Base-by-base conservation (phyloP, 2,329 filamentous ascomycete genomes). In the Cercospora sesami region DNA sequence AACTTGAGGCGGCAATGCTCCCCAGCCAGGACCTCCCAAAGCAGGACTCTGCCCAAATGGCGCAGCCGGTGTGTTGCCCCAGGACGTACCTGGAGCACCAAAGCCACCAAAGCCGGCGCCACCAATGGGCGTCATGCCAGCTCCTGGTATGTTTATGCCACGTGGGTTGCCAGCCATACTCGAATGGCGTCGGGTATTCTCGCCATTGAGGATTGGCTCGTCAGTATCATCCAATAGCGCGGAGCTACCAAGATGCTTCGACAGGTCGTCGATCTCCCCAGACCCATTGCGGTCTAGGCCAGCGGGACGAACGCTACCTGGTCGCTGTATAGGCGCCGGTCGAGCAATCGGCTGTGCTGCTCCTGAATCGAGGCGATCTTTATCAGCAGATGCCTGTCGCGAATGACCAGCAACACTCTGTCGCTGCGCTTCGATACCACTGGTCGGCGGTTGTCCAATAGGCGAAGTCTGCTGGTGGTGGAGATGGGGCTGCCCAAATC, bases 321-420 rank as follows among this genome's bases (percentile, higher is more conserved):
- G 94, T 36, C 93, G 87, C 70, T 94, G 92, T 71, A 98, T 97
- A 0, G 94, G 94, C 26, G 91, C 88, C 28, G 94, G 94, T 64
- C 93, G 87, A 57, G 90, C 86, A 69, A 96, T 94, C 1, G 92
- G 91, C 70, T 93, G 90, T 36, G 89, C 84, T 64, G 87, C 83
- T 33, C 84, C 81, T 16, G 83, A 82, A 8, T 94, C 91, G 69
- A 90, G 88, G 12, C 79, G 81, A 21, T 84, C 82, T 71, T 84
- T 83, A 61, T 86, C 85, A 68, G 83, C 84, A 0, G 93, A 96
- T 10, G 87, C 85, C 73, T 96, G 92, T 69, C 93, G 86, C 8
- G 90, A 90, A 79, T 96, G 93, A 18, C 72, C 51, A n/a, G 72
- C 39, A 18, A 73, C 58, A n/a, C 77, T 77, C 58, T 80, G 80